phyloP scores from a whole-genome alignment of 192 early-diverging fungal genomes.

The Podila epicladia region DNA sequence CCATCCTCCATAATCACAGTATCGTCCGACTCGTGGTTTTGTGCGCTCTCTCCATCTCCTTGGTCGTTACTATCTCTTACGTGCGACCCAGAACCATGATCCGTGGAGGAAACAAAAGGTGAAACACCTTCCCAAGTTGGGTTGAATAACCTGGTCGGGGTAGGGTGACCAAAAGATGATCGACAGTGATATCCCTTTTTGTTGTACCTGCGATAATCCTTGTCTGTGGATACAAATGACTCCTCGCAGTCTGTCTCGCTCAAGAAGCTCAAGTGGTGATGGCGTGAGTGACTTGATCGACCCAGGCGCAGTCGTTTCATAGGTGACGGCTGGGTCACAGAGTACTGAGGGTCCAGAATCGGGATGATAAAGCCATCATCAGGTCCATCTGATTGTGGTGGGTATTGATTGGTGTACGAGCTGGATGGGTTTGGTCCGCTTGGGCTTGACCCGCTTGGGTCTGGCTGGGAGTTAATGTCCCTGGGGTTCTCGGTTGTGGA shows the following conservation, averaged over 20 bases:
- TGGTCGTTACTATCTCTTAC: neutral
- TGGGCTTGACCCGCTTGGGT: too few relatives aligned
- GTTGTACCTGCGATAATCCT: neutral
- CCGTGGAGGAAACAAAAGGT: too few relatives aligned
- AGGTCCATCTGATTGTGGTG: neutral
- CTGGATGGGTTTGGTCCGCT: neutral
- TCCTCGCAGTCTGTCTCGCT: slow-evolving; percentile 1
- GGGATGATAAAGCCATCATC: neutral
- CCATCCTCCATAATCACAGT: neutral
- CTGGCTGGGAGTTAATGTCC: too few relatives aligned
- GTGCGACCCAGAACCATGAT: neutral
- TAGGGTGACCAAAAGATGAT: too few relatives aligned
- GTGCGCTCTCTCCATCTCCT: neutral
- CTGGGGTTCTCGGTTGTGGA: neutral
- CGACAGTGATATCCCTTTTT: neutral
- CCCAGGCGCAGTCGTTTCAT: neutral
- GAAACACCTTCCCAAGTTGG: too few relatives aligned
- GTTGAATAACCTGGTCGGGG: too few relatives aligned
- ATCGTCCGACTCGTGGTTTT: neutral
- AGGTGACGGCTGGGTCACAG: neutral
- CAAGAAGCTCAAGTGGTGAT: neutral
- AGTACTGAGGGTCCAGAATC: neutral
- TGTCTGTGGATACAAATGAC: neutral
- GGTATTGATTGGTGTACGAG: neutral
- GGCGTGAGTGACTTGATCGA: neutral